Evolutionary conservation across 1,284 basidiomycete species (phyloP).

Genomic region (Cryptococcus maquisensis): DNA sequence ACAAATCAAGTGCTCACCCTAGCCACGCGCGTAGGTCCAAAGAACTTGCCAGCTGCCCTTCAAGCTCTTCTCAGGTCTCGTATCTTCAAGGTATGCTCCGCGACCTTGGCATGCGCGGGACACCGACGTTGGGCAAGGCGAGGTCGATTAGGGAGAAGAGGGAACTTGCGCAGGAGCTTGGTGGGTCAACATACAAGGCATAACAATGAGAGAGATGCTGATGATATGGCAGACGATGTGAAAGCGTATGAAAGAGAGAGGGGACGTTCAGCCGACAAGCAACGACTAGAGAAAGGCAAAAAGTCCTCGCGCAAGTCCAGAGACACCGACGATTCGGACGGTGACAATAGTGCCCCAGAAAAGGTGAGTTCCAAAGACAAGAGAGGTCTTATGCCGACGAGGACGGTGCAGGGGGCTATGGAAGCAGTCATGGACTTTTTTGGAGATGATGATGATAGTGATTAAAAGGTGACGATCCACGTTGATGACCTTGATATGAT

Average conservation of each 20-base stretch:
- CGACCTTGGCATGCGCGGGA: conserved; percentile 68
- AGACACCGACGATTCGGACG: neutral
- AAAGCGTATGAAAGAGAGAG: neutral
- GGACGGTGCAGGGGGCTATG: neutral
- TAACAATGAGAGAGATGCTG: neutral
- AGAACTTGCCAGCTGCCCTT: conserved; percentile 62
- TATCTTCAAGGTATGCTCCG: conserved; percentile 62
- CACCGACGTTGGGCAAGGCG: conserved; percentile 73
- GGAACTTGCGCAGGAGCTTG: conserved; percentile 72
- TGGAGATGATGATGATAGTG: neutral
- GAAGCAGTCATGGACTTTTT: neutral
- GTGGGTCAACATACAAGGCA: conserved; percentile 46
- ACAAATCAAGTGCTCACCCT: neutral
- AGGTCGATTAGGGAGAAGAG: conserved; percentile 64
- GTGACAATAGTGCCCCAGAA: neutral
- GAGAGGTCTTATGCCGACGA: neutral
- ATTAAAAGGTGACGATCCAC: too few species aligned
- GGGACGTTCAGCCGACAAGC: neutral
- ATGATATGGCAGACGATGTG: neutral
- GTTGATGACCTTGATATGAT: too few species aligned
- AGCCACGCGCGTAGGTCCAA: conserved; percentile 49
- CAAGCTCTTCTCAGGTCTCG: conserved; percentile 61
- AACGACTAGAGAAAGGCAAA: too few species aligned
- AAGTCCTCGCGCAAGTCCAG: too few species aligned
- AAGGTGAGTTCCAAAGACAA: neutral